Percentiles rank a stretch among this genome's conserved stretches.
These are phyloP conservation scores for Cordyceps cicadae DNA, from an alignment of 2,329 filamentous ascomycete genomes.

Conservation along the genomic window DNA sequence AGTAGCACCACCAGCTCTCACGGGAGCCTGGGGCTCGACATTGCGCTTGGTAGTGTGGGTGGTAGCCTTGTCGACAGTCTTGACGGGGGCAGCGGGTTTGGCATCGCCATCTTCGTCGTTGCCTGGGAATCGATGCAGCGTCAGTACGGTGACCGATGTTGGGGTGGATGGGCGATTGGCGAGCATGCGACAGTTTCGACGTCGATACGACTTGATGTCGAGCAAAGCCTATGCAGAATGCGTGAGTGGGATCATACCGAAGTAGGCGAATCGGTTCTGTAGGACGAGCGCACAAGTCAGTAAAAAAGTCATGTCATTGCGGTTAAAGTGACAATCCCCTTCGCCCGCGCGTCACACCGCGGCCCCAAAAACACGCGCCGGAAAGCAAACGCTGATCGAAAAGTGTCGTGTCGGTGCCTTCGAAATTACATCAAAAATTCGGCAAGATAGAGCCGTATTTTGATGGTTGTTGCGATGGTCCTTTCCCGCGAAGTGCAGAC, in stretches of 20 bases:
- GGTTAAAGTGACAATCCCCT: not conserved
- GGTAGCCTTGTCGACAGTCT: slow-evolving; percentile 78
- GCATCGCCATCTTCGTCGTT: slow-evolving; percentile 53
- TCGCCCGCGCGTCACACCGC: not conserved
- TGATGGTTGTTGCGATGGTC: not conserved
- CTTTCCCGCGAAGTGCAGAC: not conserved
- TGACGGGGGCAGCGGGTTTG: slow-evolving; percentile 75
- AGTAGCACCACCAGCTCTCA: slow-evolving; percentile 33
- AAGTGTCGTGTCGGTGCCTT: not conserved
- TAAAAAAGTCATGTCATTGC: not conserved
- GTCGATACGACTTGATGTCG: slow-evolving; percentile 12
- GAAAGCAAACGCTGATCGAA: not conserved
- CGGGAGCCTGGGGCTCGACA: slow-evolving; percentile 64
- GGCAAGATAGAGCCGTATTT: not conserved
- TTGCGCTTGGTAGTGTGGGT: slow-evolving; percentile 77
- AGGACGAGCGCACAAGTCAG: slow-evolving; percentile 14
- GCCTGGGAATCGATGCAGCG: slow-evolving; percentile 31
- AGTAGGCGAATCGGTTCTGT: slow-evolving; percentile 95
- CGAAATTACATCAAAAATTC: not conserved
- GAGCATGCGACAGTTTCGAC: not conserved
- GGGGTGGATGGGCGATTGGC: not conserved
- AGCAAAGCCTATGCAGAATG: slow-evolving; percentile 16
- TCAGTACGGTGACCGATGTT: slow-evolving; percentile 6
- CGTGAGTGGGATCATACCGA: slow-evolving; percentile 59
- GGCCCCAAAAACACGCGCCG: not conserved